Percentiles rank a stretch among this genome's conserved stretches.
Conservation (phyloP, 1,284 basidiomycete species). For the Leccinum insolens region DNA sequence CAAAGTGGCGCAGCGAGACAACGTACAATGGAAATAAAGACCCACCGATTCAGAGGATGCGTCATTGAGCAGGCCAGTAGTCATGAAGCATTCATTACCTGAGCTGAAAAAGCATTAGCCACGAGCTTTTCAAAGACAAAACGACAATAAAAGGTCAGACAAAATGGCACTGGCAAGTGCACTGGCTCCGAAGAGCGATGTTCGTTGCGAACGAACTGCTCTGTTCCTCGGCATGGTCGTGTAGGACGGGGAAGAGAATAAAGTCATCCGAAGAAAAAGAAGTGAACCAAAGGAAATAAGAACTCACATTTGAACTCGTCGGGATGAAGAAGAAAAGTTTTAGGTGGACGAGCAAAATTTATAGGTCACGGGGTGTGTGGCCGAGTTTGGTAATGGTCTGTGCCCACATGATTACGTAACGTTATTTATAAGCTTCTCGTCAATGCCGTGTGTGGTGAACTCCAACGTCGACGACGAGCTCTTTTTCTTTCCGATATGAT, state of each 20-base stretch:
- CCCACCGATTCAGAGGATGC: slow-evolving; percentile 28
- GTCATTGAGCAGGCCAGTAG: neutral
- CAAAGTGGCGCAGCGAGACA: slow-evolving; percentile 27
- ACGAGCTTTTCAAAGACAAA: neutral
- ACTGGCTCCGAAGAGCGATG: slow-evolving; percentile 62
- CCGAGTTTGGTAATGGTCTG: slow-evolving; percentile 34
- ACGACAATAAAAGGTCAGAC: slow-evolving; percentile 51
- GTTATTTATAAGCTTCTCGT: slow-evolving; percentile 17
- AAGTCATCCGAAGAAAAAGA: slow-evolving; percentile 56
- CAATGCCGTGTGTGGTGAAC: slow-evolving; percentile 1
- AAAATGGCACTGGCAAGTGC: slow-evolving; percentile 85
- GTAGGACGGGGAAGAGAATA: slow-evolving; percentile 86
- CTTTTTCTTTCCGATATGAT: slow-evolving; percentile 17
- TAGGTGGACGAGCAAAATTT: slow-evolving; percentile 20
- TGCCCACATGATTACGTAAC: slow-evolving; percentile 33
- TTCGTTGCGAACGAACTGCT: slow-evolving; percentile 75
- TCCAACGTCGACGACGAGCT: slow-evolving; percentile 23
- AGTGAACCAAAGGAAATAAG: neutral
- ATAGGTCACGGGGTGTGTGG: slow-evolving; percentile 29
- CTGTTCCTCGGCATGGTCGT: slow-evolving; percentile 77
- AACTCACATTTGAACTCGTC: slow-evolving; percentile 22
- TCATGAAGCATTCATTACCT: slow-evolving; percentile 2
- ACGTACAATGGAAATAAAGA: slow-evolving; percentile 13
- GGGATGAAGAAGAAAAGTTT: neutral
- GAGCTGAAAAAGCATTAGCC: slow-evolving; percentile 16